Evolutionary conservation across 2,329 filamentous ascomycete species (phyloP), one percentile per base, ranked within the genome.

Genomic region (Colletotrichum incanum): DNA sequence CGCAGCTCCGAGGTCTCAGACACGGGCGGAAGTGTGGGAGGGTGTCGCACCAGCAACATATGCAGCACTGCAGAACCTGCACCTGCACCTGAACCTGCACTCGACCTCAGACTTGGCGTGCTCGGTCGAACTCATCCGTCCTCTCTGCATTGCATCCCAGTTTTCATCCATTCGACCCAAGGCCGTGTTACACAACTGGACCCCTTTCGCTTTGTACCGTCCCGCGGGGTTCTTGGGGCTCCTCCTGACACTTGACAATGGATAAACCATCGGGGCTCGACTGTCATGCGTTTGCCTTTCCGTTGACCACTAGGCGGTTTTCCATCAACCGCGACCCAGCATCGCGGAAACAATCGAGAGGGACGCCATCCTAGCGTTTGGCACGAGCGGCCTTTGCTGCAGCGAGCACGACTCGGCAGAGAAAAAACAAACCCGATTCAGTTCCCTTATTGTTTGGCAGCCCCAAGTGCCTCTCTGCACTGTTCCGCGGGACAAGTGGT

Each of bases 1-100:
- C 54, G 54, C 70, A 72, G 34, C 60, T 70, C 70, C 66, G 60
- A 65, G 47, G 70, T 72, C 70, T 72, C 70, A 72, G 58, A 72
- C 68, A 67, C 58, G 14, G n/a, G 59, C 65, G 60, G 69, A 45
- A 64, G 56, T 63, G 52, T 63, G 69, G 56, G 37, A 64, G 52
- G 12, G 45, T 61, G 70, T 72, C 65, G 59, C 70, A 70, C 66
- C 47, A 72, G n/a, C n/a, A 45, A 55, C 61, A 49, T 34, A 54
- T 52, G 45, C 61, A 31, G 56, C 34, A 55, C 55, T 20, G n/a
- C 45, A 52, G 55, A 58, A 16, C 37, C 39, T 47, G 66, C 39
- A 28, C 23, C 37, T 37, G 34, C 34, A 37, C 34, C 34, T 49
- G 45, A 43, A 59, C 28, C 54, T 31, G n/a, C 61, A 34, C n/a